Base-by-base conservation (phyloP, 108 stramenopile species). In the Cyclostephanos invisitatus region DNA sequence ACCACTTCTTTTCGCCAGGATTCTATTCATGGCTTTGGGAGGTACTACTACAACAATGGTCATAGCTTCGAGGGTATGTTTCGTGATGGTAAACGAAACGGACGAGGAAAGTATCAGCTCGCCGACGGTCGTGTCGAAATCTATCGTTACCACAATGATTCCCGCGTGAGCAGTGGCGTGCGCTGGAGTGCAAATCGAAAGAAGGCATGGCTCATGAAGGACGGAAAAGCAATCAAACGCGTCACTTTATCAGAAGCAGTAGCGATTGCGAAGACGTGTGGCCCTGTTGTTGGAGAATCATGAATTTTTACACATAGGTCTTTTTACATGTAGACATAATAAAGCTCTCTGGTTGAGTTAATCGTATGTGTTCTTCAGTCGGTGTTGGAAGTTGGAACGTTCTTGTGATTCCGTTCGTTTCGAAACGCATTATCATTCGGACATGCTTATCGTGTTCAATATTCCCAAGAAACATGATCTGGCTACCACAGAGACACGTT, bases 111-210 rank as follows among this genome's bases (percentile, higher is more conserved):
- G 67, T 73, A 81, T 42, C 89, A 90, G 67, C 67, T 72, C 3
- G 76, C 73, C 10, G 80, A 83, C 64, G 87, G 85, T 11, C 57
- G 72, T 38, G 59, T 90, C 6, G 89, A 90, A 61, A 82, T 87
- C 37, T 81, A 82, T 59, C 64, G 84, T 47, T 90, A 86, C 44
- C 74, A 72, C 44, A 67, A 82, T 58, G 84, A 86, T 68, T 18
- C 61, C 9, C 77, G 86, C 22, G 83, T 70, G 1, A 77, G 80
- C 5, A 72, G 74, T 42, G 87, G 87, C 12, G 87, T 90, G 9
- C 81, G 87, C n/a, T 90, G 85, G 85, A 80, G 75, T 40, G 70
- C 78, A 22, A 72, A 85, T 48, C 83, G 87, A 17, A 85, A 82
- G 38, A 86, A 88, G 62, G 85, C 87, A 5, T 90, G 87, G 89